Conservation (phyloP, 2,329 filamentous ascomycete species). For the Periconia sp. region DNA sequence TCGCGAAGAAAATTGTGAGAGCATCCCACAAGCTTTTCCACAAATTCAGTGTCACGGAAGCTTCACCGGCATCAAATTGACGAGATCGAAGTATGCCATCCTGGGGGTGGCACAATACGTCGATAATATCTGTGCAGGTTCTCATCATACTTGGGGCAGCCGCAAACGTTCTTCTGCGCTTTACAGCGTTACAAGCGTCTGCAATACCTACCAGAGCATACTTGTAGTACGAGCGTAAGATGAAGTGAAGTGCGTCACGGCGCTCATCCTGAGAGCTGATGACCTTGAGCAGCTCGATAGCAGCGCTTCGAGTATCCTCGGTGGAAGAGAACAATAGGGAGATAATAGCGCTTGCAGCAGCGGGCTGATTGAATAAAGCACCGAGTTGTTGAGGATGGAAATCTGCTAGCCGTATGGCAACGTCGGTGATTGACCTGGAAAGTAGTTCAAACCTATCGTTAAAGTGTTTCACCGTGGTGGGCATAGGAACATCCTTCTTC, state of each 20-base stretch:
- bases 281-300: slow-evolving; percentile 79
- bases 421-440: slow-evolving; percentile 65
- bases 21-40: slow-evolving; percentile 86
- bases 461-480: slow-evolving; percentile 68
- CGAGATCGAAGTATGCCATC: slow-evolving; percentile 62
- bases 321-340: slow-evolving; percentile 81
- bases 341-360: slow-evolving; percentile 73
- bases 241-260: slow-evolving; percentile 61
- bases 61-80: slow-evolving; percentile 62
- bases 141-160: slow-evolving; percentile 63
- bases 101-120: slow-evolving; percentile 65
- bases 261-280: slow-evolving; percentile 70
- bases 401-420: slow-evolving; percentile 78
- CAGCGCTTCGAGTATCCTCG: slow-evolving; percentile 74
- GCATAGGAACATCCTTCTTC: slow-evolving; percentile 43
- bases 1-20: slow-evolving; percentile 76
- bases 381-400: slow-evolving; percentile 71
- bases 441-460: slow-evolving; percentile 70
- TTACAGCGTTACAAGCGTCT: slow-evolving; percentile 58
- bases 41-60: slow-evolving; percentile 69
- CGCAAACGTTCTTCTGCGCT: slow-evolving; percentile 59
- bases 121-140: slow-evolving; percentile 62
- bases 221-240: slow-evolving; percentile 59
- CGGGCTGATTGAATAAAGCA: slow-evolving; percentile 66
- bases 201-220: slow-evolving; percentile 60